phyloP scores from a whole-genome alignment of 179 eudicot species.

The Corrigiola litoralis region DNA sequence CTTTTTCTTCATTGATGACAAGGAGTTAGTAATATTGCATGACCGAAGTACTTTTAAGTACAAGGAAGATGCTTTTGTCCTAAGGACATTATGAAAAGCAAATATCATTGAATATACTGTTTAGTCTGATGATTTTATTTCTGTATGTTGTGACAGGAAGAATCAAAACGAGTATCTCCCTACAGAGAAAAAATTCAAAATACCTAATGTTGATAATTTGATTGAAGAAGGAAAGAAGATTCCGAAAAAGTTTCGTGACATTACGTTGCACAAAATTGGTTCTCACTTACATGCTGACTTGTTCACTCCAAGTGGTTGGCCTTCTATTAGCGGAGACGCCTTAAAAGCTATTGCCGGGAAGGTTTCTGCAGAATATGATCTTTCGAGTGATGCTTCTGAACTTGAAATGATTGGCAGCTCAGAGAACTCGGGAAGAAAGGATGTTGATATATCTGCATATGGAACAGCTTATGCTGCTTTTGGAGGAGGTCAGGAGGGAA shows the following conservation, averaged over 20 bases:
- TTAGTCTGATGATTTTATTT: conserved; percentile 8
- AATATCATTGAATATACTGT: not conserved
- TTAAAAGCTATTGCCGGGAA: conserved; percentile 84
- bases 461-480: conserved; percentile 89
- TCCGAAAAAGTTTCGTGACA: conserved; percentile 63
- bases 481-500: conserved; percentile 72
- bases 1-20: not conserved
- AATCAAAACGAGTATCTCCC: conserved; percentile 56
- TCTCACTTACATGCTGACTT: conserved; percentile 45
- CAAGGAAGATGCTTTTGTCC: not conserved
- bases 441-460: conserved; percentile 51
- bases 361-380: conserved; percentile 80
- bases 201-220: conserved; percentile 68
- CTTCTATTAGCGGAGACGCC: conserved; percentile 82
- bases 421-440: conserved; percentile 7
- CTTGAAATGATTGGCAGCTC: conserved; percentile 19
- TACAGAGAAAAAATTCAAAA: conserved; percentile 52
- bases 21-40: not conserved
- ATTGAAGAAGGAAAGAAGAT: conserved; percentile 89
- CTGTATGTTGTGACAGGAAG: conserved; percentile 42
- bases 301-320: conserved; percentile 92
- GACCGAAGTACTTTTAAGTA: not conserved
- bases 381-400: conserved; percentile 38
- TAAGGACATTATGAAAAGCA: not conserved
- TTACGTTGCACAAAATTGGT: conserved; percentile 48